phyloP scores from a whole-genome alignment of 768 basidiomycete species.

The Dacryopinax spathularia region DNA sequence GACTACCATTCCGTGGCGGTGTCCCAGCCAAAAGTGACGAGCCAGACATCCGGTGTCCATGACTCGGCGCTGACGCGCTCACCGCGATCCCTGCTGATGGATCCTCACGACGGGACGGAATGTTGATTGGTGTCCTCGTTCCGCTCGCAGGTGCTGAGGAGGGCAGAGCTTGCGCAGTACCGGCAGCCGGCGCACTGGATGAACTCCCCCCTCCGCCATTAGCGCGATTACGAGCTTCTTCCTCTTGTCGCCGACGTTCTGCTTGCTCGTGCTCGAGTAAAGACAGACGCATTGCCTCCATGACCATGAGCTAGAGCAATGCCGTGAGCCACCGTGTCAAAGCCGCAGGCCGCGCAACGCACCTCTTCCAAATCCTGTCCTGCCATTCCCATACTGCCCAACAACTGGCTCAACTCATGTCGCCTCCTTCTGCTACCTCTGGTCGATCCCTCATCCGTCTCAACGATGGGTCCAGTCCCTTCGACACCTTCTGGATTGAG shows the following conservation, averaged over 20 bases:
- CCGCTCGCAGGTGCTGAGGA: background rate
- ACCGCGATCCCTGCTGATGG: background rate
- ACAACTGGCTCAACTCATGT: slow-evolving; percentile 47
- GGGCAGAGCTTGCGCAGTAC: background rate
- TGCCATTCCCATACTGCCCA: slow-evolving; percentile 47
- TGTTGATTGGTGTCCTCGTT: background rate
- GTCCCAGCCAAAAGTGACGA: background rate
- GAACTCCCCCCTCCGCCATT: background rate
- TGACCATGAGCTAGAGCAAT: slow-evolving; percentile 69
- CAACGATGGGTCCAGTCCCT: background rate
- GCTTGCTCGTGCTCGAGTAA: slow-evolving; percentile 90
- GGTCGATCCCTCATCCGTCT: slow-evolving; percentile 11
- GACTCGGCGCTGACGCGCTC: background rate
- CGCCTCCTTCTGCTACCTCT: slow-evolving; percentile 40
- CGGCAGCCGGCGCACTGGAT: background rate
- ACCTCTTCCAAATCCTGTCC: slow-evolving; percentile 93
- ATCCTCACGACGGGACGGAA: background rate
- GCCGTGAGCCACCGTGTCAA: slow-evolving; percentile 12
- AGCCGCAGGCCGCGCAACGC: slow-evolving; percentile 18
- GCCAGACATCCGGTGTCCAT: background rate
- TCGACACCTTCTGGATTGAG: slow-evolving; percentile 28
- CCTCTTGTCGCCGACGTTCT: slow-evolving; percentile 39
- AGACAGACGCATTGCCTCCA: slow-evolving; percentile 97
- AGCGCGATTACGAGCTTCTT: slow-evolving; percentile 11
- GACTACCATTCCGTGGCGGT: background rate